Evolutionary conservation across 2,329 filamentous ascomycete genomes (phyloP).

Genomic region (Cadophora sp.): DNA sequence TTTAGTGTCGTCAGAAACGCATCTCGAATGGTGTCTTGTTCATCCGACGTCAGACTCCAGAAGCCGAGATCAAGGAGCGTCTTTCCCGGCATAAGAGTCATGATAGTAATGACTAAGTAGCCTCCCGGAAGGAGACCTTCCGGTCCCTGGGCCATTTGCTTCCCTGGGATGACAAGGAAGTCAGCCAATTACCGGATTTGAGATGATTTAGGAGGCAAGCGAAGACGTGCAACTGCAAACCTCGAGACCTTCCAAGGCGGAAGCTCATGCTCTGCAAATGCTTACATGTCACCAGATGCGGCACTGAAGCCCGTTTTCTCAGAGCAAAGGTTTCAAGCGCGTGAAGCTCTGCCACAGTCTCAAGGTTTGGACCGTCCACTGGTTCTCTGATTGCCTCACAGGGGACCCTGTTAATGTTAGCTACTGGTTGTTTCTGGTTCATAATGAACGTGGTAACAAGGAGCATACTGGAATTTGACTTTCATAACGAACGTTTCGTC

Average conservation of each 20-base stretch:
- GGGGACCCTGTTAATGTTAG: constrained; percentile 13
- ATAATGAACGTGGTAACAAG: background rate
- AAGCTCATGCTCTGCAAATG: too few relatives aligned
- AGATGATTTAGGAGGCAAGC: background rate
- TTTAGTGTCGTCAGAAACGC: constrained; percentile 6
- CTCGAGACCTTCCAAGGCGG: background rate
- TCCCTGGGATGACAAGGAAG: background rate
- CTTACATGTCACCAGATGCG: constrained; percentile 14
- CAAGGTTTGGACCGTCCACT: constrained; percentile 13
- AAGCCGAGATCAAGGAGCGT: constrained; percentile 16
- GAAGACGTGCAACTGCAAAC: too few relatives aligned
- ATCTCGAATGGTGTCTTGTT: background rate
- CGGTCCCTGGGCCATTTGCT: background rate
- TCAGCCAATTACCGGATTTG: background rate
- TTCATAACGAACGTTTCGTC: constrained; percentile 15
- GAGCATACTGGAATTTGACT: constrained; percentile 17
- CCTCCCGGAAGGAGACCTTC: constrained; percentile 10
- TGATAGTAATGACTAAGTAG: constrained; percentile 13
- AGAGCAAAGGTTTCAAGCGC: constrained; percentile 1
- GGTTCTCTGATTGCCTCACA: background rate
- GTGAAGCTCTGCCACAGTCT: constrained; percentile 11
- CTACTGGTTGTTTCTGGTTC: background rate
- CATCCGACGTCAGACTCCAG: constrained; percentile 12
- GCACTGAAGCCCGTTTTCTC: background rate
- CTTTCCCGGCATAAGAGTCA: constrained; percentile 16